These are phyloP conservation scores for Mycena belliarum DNA, from an alignment of 768 basidiomycete genomes.

Conservation along the genomic window DNA sequence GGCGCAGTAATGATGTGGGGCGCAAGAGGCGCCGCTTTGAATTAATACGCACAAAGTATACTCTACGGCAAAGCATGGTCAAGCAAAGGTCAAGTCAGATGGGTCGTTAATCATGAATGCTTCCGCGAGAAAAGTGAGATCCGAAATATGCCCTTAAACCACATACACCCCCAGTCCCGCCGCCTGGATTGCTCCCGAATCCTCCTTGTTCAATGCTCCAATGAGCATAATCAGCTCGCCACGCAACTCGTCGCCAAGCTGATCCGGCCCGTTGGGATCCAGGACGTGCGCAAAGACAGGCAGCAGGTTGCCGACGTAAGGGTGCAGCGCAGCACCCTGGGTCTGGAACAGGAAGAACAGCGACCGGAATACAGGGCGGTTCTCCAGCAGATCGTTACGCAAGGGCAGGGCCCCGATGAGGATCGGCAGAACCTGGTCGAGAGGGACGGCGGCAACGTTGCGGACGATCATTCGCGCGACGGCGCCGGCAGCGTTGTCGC, in stretches of 20 bases:
- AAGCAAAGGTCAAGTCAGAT: neutral
- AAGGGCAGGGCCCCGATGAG: slow-evolving; percentile 83
- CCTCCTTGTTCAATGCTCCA: slow-evolving; percentile 67
- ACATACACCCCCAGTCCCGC: slow-evolving; percentile 68
- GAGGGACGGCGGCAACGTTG: slow-evolving; percentile 76
- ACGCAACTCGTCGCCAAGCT: slow-evolving; percentile 79
- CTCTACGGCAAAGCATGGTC: slow-evolving; percentile 12
- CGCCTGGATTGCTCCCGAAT: slow-evolving; percentile 78
- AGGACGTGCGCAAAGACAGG: slow-evolving; percentile 80
- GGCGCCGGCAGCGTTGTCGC: slow-evolving; percentile 96
- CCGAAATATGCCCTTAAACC: slow-evolving; percentile 30
- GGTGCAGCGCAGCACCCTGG: slow-evolving; percentile 68
- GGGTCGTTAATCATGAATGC: slow-evolving; percentile 17
- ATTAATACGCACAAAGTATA: slow-evolving; percentile 8
- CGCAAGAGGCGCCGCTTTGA: neutral
- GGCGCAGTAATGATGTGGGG: neutral
- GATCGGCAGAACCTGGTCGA: slow-evolving; percentile 88
- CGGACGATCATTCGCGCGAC: slow-evolving; percentile 85
- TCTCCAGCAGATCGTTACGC: slow-evolving; percentile 87
- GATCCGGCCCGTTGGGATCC: slow-evolving; percentile 71
- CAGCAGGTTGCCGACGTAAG: slow-evolving; percentile 79
- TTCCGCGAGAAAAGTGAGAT: neutral
- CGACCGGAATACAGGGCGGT: slow-evolving; percentile 84
- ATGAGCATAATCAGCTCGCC: slow-evolving; percentile 76
- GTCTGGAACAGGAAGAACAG: slow-evolving; percentile 85